Conservation (phyloP, 345 rosid genomes). For the Cardamine chenopodiifolia region DNA sequence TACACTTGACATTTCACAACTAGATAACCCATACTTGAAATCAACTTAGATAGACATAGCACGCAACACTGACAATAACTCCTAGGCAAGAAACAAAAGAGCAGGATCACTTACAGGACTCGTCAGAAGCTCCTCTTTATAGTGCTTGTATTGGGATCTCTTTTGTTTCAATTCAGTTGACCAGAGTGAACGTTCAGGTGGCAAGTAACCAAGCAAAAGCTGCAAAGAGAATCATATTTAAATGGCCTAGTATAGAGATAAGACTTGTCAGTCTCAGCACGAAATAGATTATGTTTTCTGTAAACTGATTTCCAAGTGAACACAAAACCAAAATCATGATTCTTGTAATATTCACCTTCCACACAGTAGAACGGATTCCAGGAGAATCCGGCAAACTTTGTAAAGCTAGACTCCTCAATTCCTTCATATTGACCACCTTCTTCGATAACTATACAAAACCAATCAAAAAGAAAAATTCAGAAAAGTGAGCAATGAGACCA, state of each 20-base stretch:
- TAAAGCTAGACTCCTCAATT: constrained; percentile 77
- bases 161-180: constrained; percentile 74
- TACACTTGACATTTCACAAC: not conserved
- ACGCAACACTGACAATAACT: constrained; percentile 5
- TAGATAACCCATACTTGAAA: not conserved
- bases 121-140: constrained; percentile 84
- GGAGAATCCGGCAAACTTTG: constrained; percentile 87
- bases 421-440: constrained; percentile 81
- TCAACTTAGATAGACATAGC: not conserved
- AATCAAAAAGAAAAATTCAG: not conserved
- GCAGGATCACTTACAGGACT: constrained; percentile 74
- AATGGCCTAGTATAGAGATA: not conserved
- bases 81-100: constrained; percentile 26
- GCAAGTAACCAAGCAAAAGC: constrained; percentile 90
- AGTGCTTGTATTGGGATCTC: constrained; percentile 86
- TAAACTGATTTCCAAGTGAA: not conserved
- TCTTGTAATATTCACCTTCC: constrained; percentile 62
- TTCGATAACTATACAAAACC: constrained; percentile 60
- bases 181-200: constrained; percentile 88
- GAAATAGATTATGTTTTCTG: no score
- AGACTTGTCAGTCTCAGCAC: not conserved
- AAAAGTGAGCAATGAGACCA: not conserved
- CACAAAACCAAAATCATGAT: constrained; percentile 8
- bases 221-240: constrained; percentile 42
- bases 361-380: constrained; percentile 83